Conservation (phyloP, 306 rosid genomes). For the Sesbania bispinosa region DNA sequence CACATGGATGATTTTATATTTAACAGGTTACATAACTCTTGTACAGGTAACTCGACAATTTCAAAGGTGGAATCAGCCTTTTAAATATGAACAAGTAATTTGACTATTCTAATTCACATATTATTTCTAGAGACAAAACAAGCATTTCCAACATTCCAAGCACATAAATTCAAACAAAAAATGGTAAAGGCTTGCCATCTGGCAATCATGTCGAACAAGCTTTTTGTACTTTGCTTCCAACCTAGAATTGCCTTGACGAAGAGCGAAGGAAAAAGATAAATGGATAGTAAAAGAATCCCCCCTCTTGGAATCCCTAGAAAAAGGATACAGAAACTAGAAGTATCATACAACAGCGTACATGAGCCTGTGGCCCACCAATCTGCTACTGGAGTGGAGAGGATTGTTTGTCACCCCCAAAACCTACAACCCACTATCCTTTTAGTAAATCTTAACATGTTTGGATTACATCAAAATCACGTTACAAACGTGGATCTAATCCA, state of each 20-base stretch:
- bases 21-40: neutral
- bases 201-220: conserved; percentile 5
- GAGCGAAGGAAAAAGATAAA: neutral
- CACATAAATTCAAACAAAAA: conserved; percentile 13
- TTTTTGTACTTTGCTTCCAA: neutral
- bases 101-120: neutral
- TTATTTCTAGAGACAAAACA: neutral
- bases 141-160: conserved; percentile 3
- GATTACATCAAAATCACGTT: too few species aligned
- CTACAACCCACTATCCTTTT: neutral
- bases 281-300: neutral
- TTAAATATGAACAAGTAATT: neutral
- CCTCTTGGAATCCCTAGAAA: neutral
- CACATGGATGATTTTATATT: neutral
- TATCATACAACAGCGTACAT: neutral
- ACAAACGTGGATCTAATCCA: too few species aligned
- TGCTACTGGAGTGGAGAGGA: too few species aligned
- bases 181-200: neutral
- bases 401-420: neutral
- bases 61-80: neutral
- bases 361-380: neutral
- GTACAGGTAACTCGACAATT: neutral
- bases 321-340: neutral
- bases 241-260: neutral
- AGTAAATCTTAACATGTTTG: neutral